These are phyloP conservation scores for Helicocarpus griseus DNA, from an alignment of 2,329 filamentous ascomycete genomes.

Conservation along the genomic window DNA sequence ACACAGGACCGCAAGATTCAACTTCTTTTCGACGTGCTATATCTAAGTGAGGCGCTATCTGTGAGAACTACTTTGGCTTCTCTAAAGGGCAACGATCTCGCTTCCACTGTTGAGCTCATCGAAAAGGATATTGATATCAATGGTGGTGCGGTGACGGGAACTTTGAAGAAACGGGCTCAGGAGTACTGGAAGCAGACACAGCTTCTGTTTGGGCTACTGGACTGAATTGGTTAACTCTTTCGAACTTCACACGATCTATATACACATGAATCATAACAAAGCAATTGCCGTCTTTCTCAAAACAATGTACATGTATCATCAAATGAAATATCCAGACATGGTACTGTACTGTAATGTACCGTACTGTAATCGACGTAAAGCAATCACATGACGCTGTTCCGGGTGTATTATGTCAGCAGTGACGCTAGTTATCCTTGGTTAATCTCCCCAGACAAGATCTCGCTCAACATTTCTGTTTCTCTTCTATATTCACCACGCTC, in stretches of 20 bases:
- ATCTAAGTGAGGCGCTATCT: slow-evolving; percentile 22
- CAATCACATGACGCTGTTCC: neutral
- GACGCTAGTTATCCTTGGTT: neutral
- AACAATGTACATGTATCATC: too few relatives aligned
- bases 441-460: neutral
- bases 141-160: slow-evolving; percentile 40
- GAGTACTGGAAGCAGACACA: slow-evolving; percentile 79
- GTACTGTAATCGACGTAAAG: neutral
- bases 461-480: too few relatives aligned
- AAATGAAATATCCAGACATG: too few relatives aligned
- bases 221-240: slow-evolving; percentile 1
- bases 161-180: slow-evolving; percentile 51
- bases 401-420: neutral
- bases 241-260: neutral
- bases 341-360: too few relatives aligned
- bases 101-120: slow-evolving; percentile 38
- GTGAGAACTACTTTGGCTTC: slow-evolving; percentile 2
- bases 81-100: slow-evolving; percentile 30
- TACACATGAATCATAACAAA: too few relatives aligned
- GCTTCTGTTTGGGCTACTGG: slow-evolving; percentile 69
- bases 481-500: too few relatives aligned
- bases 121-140: slow-evolving; percentile 39
- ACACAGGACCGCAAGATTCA: slow-evolving; percentile 27
- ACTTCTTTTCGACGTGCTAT: slow-evolving; percentile 29
- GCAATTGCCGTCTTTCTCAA: too few relatives aligned